Percentiles rank a stretch among this genome's conserved stretches.
Conservation (phyloP, 306 rosid genomes). For the Oemleria cerasiformis region DNA sequence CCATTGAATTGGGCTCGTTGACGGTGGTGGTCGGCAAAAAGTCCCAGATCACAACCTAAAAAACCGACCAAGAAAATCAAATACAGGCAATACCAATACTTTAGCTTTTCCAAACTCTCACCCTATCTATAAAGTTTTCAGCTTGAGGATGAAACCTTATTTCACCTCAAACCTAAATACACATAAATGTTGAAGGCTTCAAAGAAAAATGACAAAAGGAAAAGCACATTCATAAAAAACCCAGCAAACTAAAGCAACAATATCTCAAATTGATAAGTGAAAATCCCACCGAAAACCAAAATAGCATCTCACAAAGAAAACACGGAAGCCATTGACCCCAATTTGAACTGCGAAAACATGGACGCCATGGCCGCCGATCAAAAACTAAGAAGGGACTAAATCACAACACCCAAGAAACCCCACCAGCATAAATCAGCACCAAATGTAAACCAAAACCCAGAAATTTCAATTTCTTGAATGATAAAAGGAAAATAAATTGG, state of each 20-base stretch:
- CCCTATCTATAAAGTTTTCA: too few species aligned
- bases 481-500: background rate
- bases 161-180: background rate
- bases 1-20: constrained; percentile 40
- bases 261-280: background rate
- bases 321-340: constrained; percentile 8
- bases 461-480: too few species aligned
- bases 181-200: background rate
- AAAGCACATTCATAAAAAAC: background rate
- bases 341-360: background rate
- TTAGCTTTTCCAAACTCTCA: too few species aligned
- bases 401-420: too few species aligned
- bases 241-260: background rate
- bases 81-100: too few species aligned
- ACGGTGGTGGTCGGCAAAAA: constrained; percentile 1
- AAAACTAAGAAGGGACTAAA: too few species aligned
- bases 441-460: background rate
- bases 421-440: too few species aligned
- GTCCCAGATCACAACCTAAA: too few species aligned
- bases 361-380: background rate
- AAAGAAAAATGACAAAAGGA: background rate
- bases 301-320: background rate
- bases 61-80: too few species aligned
- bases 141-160: background rate
- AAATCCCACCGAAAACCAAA: background rate